Evolutionary conservation across 257 asterid genomes (phyloP).

Genomic region (Misopates orontium): DNA sequence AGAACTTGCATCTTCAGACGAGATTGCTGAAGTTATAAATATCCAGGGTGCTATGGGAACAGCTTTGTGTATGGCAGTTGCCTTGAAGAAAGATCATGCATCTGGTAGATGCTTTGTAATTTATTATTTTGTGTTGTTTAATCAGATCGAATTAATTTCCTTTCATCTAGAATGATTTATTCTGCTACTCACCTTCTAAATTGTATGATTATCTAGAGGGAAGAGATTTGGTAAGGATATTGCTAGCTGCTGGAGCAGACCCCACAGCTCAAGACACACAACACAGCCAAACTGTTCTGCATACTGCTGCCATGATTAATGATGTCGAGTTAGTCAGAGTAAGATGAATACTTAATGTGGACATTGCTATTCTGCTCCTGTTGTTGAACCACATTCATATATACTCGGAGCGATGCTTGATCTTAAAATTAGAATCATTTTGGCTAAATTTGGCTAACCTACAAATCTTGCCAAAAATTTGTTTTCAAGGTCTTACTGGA

Average conservation of each 20-base stretch:
- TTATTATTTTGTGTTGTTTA: constrained; percentile 9
- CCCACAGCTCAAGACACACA: constrained; percentile 85
- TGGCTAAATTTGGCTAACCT: constrained; percentile 19
- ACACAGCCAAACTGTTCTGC: constrained; percentile 89
- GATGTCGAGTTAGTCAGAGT: constrained; percentile 93
- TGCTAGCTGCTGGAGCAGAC: constrained; percentile 92
- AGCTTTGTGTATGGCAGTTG: constrained; percentile 96
- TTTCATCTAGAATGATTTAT: constrained; percentile 14
- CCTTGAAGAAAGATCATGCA: constrained; percentile 86
- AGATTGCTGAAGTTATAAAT: constrained; percentile 78
- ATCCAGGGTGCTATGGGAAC: constrained; percentile 88
- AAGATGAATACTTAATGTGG: constrained; percentile 32
- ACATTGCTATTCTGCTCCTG: constrained; percentile 14
- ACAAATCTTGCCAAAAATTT: constrained; percentile 17
- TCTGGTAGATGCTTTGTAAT: constrained; percentile 51
- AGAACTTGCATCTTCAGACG: constrained; percentile 79
- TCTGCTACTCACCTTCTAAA: constrained; percentile 28
- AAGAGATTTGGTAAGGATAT: constrained; percentile 75
- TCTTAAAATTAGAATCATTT: constrained; percentile 12
- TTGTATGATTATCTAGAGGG: constrained; percentile 57
- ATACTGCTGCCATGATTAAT: constrained; percentile 91
- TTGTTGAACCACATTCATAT: constrained; percentile 9
- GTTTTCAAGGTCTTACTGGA: constrained; percentile 74
- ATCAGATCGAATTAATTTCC: not conserved
- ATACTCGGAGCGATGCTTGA: constrained; percentile 7